phyloP scores from a whole-genome alignment of 345 rosid genomes.

The Arabidopsis thaliana region DNA sequence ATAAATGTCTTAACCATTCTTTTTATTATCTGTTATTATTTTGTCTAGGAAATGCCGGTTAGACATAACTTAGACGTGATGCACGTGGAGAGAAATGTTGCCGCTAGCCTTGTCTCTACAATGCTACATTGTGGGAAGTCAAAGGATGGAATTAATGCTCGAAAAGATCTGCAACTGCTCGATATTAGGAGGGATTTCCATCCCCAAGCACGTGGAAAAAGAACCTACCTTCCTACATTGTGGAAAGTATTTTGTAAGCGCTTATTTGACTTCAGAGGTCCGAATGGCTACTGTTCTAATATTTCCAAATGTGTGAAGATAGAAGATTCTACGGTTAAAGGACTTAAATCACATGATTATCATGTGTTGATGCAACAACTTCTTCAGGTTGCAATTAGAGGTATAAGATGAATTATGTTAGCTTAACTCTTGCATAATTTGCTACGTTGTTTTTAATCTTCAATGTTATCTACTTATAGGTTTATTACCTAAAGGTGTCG shows the following conservation, averaged over 20 bases:
- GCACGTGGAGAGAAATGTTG: constrained; percentile 1
- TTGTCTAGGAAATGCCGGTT: neutral
- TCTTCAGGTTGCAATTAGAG: neutral
- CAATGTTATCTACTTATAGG: neutral
- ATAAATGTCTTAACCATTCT: too few species aligned
- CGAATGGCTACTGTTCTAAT: neutral
- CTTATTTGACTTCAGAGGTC: neutral
- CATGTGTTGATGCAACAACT: too few species aligned
- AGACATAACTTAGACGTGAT: neutral
- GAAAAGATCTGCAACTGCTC: neutral
- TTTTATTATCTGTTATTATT: neutral
- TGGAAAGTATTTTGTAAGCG: neutral
- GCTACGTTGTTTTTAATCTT: too few species aligned
- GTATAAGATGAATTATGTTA: neutral
- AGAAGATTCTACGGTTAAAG: neutral
- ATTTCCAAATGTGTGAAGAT: neutral
- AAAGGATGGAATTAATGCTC: neutral
- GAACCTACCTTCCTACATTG: neutral
- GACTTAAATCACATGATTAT: too few species aligned
- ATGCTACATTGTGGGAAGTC: neutral
- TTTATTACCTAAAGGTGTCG: neutral
- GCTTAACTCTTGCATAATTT: too few species aligned
- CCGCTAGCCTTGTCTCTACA: neutral
- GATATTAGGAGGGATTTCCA: neutral
- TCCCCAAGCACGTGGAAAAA: neutral